phyloP scores from a whole-genome alignment of 2,329 filamentous ascomycete species.

The Capronia coronata region DNA sequence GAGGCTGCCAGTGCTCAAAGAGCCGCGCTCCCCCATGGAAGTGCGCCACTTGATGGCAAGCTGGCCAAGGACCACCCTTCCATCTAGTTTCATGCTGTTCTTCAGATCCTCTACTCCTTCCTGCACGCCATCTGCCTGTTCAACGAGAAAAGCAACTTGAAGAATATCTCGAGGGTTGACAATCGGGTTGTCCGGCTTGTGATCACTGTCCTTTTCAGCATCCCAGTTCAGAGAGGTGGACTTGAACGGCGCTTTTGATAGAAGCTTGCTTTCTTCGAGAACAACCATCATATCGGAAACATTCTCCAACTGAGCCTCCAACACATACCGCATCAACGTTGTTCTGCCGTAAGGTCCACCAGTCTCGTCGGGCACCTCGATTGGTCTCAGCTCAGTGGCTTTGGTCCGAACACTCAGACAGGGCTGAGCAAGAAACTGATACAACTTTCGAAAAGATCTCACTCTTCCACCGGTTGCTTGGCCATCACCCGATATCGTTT shows the following conservation, averaged over 20 bases:
- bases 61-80: conserved; percentile 64
- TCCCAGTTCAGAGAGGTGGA: conserved; percentile 53
- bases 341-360: conserved; percentile 41
- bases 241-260: conserved; percentile 37
- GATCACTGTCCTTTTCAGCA: conserved; percentile 28
- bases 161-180: conserved; percentile 57
- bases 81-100: conserved; percentile 37
- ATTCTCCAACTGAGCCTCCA: conserved; percentile 95
- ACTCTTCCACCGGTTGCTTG: conserved; percentile 55
- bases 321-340: conserved; percentile 54
- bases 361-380: conserved; percentile 41
- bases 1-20: conserved; percentile 78
- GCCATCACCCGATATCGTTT: conserved; percentile 53
- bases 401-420: conserved; percentile 89
- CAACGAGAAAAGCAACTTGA: conserved; percentile 58
- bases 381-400: conserved; percentile 56
- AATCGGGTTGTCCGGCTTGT: conserved; percentile 38
- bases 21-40: conserved; percentile 82
- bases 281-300: conserved; percentile 76
- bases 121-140: conserved; percentile 46
- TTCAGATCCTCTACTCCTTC: conserved; percentile 47
- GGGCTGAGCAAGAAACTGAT: conserved; percentile 91
- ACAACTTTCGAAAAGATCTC: conserved; percentile 86
- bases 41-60: conserved; percentile 82
- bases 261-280: conserved; percentile 50